Evolutionary conservation across 1,139 yeast genomes (phyloP), one percentile per base, ranked within the genome.

Genomic region (Candida dubliniensis): DNA sequence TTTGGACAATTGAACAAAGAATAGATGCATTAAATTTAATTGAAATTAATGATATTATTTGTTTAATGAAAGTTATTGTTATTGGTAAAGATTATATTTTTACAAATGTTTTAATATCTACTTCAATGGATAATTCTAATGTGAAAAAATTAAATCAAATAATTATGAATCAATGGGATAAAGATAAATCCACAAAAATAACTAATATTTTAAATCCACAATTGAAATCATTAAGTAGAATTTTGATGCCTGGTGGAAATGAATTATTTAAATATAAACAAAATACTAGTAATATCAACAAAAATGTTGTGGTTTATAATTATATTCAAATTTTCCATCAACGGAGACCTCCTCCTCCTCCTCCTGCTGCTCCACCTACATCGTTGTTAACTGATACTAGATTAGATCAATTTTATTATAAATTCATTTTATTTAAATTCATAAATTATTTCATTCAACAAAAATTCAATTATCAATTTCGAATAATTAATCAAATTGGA

Each of bases 271-370:
- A 18, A 18, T 18, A 18, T 18, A 18, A 18, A 18, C 23, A 4
- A 18, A 18, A 53, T 32, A 29, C 67, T 0, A 67, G 72, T 24
- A 54, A 60, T 13, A 62, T 57, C 13, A 86, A 81, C 53, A 76
- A 76, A 2, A 72, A 76, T 33, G 78, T 73, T 50, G 64, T 81
- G 1, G 61, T 80, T 3, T 71, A 71, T 8, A 69, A 70, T 51
- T 84, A 76, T 52, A 59, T 82, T 30, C 87, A 84, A 58, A 63
- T 82, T 1, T 87, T 87, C 0, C 42, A 50, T 2, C 62, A 83
- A 44, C 56, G 60, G 33, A 45, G 0, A 45, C 50, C 11, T 52
- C 57, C 1, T 58, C 71, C 39, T 59, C 78, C 0, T 47, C 80
- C 42, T 71, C 82, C 0, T 65, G 62, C 15, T 18, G n/a, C n/a